phyloP scores from a whole-genome alignment of 148 eudicot species.

The Euryodendron excelsum region DNA sequence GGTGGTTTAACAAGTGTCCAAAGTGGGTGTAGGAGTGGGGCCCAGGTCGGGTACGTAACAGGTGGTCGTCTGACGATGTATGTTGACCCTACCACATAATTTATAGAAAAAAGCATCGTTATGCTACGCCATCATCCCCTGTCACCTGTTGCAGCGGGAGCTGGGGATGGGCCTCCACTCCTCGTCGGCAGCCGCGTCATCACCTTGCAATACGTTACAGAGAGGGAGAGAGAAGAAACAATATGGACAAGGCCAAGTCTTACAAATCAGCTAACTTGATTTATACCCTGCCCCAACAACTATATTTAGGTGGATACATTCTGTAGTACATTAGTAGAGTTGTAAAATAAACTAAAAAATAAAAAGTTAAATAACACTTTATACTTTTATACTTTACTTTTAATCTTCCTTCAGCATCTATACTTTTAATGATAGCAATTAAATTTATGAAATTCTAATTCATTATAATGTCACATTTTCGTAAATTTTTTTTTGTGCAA shows the following conservation, averaged over 20 bases:
- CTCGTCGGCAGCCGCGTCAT: neutral
- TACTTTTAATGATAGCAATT: too few relatives aligned
- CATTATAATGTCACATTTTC: too few relatives aligned
- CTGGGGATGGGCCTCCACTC: neutral
- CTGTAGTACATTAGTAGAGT: too few relatives aligned
- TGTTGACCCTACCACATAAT: neutral
- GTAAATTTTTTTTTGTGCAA: too few relatives aligned
- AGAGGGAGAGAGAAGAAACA: neutral
- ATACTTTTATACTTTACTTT: too few relatives aligned
- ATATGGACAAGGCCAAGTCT: neutral
- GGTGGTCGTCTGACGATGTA: neutral
- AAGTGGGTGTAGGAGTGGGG: neutral
- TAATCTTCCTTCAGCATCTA: too few relatives aligned
- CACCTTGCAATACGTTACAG: neutral
- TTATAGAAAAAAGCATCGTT: neutral
- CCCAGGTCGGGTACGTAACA: neutral
- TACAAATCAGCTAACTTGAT: constrained; percentile 1
- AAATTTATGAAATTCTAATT: too few relatives aligned
- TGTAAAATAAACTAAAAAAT: too few relatives aligned
- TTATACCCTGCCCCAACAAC: neutral
- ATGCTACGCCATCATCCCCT: neutral
- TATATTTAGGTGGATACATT: neutral
- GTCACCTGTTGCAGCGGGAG: too few relatives aligned
- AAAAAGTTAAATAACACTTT: too few relatives aligned
- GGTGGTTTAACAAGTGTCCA: neutral